Base-by-base conservation (phyloP, 306 rosid genomes). In the Herpetospermum pedunculosum region DNA sequence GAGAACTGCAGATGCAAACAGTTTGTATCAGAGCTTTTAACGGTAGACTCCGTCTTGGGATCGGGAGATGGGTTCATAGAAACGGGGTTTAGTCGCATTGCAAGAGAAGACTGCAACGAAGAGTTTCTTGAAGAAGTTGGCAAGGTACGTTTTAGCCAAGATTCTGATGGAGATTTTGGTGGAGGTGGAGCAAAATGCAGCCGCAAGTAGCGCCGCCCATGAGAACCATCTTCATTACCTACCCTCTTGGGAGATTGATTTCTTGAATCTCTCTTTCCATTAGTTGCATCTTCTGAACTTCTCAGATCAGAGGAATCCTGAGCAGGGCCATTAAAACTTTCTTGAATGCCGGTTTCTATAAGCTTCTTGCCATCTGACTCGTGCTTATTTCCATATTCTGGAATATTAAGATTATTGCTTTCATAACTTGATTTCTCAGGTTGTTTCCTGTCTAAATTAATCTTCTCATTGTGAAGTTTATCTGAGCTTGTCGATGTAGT, bases 141-240 rank as follows among this genome's bases (percentile, higher is more conserved):
- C 76, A 94, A 83, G 40, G 92, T 82, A 16, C 88, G 92, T 78
- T 85, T 85, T 65, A 94, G 88, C 99, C 99, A 94, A 50, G 99
- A 94, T 67, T 94, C 97, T 34, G 96, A 89, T 8, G 99, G 99
- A 62, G 96, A 88, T 83, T 94, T 86, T 44, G 96, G 92, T 57
- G 84, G 78, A 48, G 94, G 96, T 23, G 86, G 89, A 35, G 80
- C 79, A 52, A 86, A 88, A 64, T 85, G 83, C 79, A 75, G 77
- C 70, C 60, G 80, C 41, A 75, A 60, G 67, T 62, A 50, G 26
- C n/a, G n/a, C n/a, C n/a, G n/a, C n/a, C 64, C 67, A 44, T 57
- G 71, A 52, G 78, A 53, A 59, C 40, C 21, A 7, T 46, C 26
- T 69, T 8, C 8, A 69, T 69, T 26, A 44, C 72, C 52, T 72